Conservation (phyloP, 768 basidiomycete genomes). For the Paxillus ammoniavirescens region DNA sequence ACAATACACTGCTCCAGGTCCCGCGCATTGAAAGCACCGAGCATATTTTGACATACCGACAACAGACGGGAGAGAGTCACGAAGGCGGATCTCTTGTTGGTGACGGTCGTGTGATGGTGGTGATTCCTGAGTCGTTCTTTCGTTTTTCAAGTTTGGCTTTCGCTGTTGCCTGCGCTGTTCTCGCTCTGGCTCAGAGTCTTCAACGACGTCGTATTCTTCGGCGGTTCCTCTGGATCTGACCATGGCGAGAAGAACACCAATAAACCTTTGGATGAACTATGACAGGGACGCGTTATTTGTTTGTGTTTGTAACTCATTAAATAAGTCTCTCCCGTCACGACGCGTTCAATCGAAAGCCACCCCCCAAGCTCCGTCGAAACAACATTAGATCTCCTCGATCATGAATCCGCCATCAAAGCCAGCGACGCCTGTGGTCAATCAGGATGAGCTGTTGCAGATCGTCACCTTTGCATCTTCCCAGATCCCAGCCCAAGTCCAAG, state of each 20-base stretch:
- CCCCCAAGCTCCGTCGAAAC: neutral
- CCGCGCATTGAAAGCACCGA: neutral
- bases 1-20: neutral
- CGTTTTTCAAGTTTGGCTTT: neutral
- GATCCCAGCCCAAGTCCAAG: slow-evolving; percentile 49
- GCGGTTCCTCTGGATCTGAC: neutral
- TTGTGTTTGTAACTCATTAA: slow-evolving; percentile 22
- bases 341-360: neutral
- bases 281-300: slow-evolving; percentile 46
- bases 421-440: slow-evolving; percentile 42
- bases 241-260: neutral
- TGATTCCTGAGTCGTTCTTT: neutral
- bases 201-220: slow-evolving; percentile 43
- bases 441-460: slow-evolving; percentile 65
- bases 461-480: slow-evolving; percentile 72
- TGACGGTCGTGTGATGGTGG: neutral
- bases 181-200: slow-evolving; percentile 74
- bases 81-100: neutral
- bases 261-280: neutral
- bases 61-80: neutral
- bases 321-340: slow-evolving; percentile 5
- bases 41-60: neutral
- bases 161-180: slow-evolving; percentile 34
- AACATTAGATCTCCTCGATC: slow-evolving; percentile 15
- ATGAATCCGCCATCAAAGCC: slow-evolving; percentile 17